Evolutionary conservation across 1,284 basidiomycete species (phyloP), one percentile per base, ranked within the genome.

Genomic region (Leccinum brunneo-olivaceum): DNA sequence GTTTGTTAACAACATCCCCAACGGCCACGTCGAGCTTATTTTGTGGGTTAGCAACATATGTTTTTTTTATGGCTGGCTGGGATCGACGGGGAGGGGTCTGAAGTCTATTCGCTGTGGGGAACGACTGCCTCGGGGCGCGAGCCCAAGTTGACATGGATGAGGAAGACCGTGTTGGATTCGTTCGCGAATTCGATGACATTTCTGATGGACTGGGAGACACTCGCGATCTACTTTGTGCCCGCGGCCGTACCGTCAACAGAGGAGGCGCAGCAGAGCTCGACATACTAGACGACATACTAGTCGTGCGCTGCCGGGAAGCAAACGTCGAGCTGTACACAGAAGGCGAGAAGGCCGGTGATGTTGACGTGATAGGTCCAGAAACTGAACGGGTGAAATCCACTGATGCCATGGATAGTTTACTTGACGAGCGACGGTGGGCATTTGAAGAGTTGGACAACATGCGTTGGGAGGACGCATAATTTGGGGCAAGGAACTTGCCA

Each of bases 11-110:
- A 36, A 97, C 86, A 52, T 87, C 80, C 6, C 89, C 90, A 34
- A 98, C 87, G 2, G 92, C 93, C 19, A 94, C 77, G 60, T 98
- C 94, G 1, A 98, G 75, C 57, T 87, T 89, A 66, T 80, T 92
- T 64, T 87, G 83, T 10, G 89, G 86, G 62, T 95, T 81, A 2
- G 93, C 76, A 34, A 90, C 69, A 54, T 96, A 97, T 7, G 76
- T 72, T 58, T 81, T 86, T 55, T 78, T 73, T 2, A 65, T 59
- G 4, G 61, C 53, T 19, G 63, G 52, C 24, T 60, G 54, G 10
- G 55, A 50, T 48, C 64, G 72, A 40, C 65, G 69, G 35, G 69
- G 67, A 11, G 76, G 72, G 3, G 77, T 75, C 38, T 69, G 62
- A 24, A 61, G 58, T 39, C 65, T 70, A 4, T 69, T 68, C 21